Evolutionary conservation across 2,329 filamentous ascomycete genomes (phyloP), one percentile per base, ranked within the genome.

Genomic region (Penicillium sp.): DNA sequence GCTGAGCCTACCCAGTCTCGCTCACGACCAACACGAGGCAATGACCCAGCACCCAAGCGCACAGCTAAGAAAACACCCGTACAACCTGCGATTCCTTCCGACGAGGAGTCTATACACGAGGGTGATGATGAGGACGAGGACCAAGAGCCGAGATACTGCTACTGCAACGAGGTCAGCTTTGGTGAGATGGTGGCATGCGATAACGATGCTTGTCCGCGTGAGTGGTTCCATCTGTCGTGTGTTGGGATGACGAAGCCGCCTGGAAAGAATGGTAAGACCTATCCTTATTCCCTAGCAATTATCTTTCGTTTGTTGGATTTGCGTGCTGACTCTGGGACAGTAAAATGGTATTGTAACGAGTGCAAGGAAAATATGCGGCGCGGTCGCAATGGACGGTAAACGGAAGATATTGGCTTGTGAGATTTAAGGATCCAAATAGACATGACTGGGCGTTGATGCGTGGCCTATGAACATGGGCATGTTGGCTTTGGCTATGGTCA

Each of bases 181-280:
- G 90, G 91, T 22, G 90, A 92, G 77, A 93, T 93, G 91, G 89
- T 93, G 46, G 91, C 89, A 2, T 93, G 90, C 71, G 91, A 93
- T 73, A 87, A 87, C 7, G 85, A 89, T 61, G 85, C 86, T 52
- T 93, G 91, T 76, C 84, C 86, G 66, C 84, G 86, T 63, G 90
- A 93, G 76, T 93, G 91, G 91, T 94, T 93, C 80, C 91, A 93
- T 81, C 78, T 95, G 53, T 89, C 88, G 53, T 95, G 91, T 75
- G 91, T 92, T 33, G 91, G 91, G 28, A 77, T 95, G 69, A 90
- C 89, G 69, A 89, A 89, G 61, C 89, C 91, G 55, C 91, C 91
- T n/a, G 88, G 85, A 60, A 87, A 87, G 65, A 92, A 89, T 76
- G 85, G 89, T 91, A 78, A 82, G 87, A 85, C 65, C 62, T 22